A percentile compares a stretch with the other conserved stretches of the same genome.
Conservation (phyloP, 352 stramenopile genomes). For the Globisporangium parvum region DNA sequence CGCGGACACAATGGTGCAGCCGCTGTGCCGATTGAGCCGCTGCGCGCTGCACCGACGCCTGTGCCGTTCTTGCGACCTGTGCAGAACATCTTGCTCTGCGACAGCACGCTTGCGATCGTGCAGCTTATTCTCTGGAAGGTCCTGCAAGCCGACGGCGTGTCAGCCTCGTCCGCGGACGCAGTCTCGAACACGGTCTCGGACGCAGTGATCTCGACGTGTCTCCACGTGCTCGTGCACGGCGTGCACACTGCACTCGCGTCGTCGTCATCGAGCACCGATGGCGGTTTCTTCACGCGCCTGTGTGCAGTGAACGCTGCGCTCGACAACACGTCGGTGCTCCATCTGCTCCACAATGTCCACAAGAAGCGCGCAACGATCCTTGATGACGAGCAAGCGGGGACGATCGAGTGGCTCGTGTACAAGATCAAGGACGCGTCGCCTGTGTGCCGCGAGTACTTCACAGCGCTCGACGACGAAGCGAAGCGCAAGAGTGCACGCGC, state of each 20-base stretch:
- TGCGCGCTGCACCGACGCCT: conserved; percentile 29
- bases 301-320: conserved; percentile 25
- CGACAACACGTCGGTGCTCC: conserved; percentile 38
- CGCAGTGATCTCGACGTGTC: conserved; percentile 73
- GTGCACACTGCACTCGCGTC: conserved; percentile 47
- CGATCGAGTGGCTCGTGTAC: conserved; percentile 70
- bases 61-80: conserved; percentile 50
- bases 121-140: conserved; percentile 66
- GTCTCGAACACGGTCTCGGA: conserved; percentile 52
- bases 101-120: conserved; percentile 58
- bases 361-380: conserved; percentile 37
- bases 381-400: conserved; percentile 70
- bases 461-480: conserved; percentile 27
- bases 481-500: conserved; percentile 19
- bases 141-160: conserved; percentile 22
- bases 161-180: conserved; percentile 8
- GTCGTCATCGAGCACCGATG: conserved; percentile 9
- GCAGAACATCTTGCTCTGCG: conserved; percentile 57
- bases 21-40: conserved; percentile 29
- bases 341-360: conserved; percentile 47
- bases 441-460: conserved; percentile 30
- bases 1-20: conserved; percentile 10
- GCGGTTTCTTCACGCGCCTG: conserved; percentile 49
- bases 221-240: conserved; percentile 77
- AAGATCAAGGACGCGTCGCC: conserved; percentile 45